These are phyloP conservation scores for Castanea crenata DNA, from an alignment of 306 rosid genomes.

Conservation along the genomic window DNA sequence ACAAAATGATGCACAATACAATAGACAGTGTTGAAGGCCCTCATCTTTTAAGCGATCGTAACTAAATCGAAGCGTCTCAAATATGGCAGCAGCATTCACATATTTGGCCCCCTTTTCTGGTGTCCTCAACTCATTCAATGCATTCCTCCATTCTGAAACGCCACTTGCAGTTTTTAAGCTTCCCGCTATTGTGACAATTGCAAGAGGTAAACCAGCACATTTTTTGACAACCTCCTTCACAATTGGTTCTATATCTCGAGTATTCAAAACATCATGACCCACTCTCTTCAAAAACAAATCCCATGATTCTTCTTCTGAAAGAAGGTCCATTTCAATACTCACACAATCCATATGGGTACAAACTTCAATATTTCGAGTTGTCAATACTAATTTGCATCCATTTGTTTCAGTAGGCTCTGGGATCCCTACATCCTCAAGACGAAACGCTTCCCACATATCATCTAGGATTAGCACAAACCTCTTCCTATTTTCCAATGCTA, in stretches of 20 bases:
- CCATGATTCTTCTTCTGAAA: not conserved
- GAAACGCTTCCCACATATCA: no score
- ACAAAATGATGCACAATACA: constrained; percentile 20
- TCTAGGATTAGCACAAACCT: no score
- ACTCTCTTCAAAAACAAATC: constrained; percentile 19
- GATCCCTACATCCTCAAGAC: no score
- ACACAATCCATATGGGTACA: no score
- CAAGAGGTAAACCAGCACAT: constrained; percentile 17
- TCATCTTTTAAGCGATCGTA: constrained; percentile 6
- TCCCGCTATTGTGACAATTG: constrained; percentile 2
- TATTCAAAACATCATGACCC: not conserved
- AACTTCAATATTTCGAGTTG: no score
- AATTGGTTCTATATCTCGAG: not conserved
- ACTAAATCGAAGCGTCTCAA: constrained; percentile 19
- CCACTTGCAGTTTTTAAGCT: not conserved
- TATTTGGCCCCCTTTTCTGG: not conserved
- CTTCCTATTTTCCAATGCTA: no score
- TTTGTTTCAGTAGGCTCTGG: no score
- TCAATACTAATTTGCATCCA: not conserved
- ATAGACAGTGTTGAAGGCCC: constrained; percentile 8
- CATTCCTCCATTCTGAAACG: constrained; percentile 17
- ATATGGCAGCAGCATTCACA: constrained; percentile 18
- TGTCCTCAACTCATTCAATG: constrained; percentile 12
- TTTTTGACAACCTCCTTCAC: not conserved
- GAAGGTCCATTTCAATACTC: not conserved